A percentile compares a stretch with the other conserved stretches of the same genome.
These are phyloP conservation scores for Sicyos baderoa DNA, from an alignment of 306 rosid genomes.

Conservation along the genomic window DNA sequence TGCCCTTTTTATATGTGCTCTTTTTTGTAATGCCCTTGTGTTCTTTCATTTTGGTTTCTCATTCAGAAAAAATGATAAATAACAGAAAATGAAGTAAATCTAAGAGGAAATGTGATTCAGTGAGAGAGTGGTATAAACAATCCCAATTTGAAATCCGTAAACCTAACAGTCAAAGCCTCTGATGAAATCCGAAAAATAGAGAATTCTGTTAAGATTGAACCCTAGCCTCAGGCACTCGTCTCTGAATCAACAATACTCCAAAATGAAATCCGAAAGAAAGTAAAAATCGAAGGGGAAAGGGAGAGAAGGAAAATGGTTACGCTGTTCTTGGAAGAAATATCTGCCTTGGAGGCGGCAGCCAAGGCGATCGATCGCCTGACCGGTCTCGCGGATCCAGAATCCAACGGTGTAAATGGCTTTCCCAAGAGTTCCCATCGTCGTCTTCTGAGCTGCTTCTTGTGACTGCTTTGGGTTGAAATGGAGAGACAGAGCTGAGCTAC, in stretches of 20 bases:
- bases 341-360: slow-evolving; percentile 91
- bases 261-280: not conserved
- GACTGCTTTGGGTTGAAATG: not conserved
- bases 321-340: slow-evolving; percentile 78
- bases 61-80: not conserved
- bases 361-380: slow-evolving; percentile 90
- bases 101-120: not conserved
- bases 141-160: not conserved
- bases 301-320: slow-evolving; percentile 28
- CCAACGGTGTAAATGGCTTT: slow-evolving; percentile 84
- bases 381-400: slow-evolving; percentile 96
- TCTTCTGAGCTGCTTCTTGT: not conserved
- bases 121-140: not conserved
- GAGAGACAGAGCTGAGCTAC: not conserved
- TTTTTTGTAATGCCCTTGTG: too few species aligned
- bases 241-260: not conserved
- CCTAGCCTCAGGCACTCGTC: too few species aligned
- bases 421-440: slow-evolving; percentile 72
- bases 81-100: slow-evolving; percentile 3
- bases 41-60: too few species aligned
- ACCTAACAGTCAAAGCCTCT: not conserved
- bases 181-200: too few species aligned
- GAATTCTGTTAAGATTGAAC: not conserved
- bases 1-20: too few species aligned
- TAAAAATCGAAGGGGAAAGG: not conserved